phyloP scores from a whole-genome alignment of 768 basidiomycete species.

The Cubamyces lactineus region DNA sequence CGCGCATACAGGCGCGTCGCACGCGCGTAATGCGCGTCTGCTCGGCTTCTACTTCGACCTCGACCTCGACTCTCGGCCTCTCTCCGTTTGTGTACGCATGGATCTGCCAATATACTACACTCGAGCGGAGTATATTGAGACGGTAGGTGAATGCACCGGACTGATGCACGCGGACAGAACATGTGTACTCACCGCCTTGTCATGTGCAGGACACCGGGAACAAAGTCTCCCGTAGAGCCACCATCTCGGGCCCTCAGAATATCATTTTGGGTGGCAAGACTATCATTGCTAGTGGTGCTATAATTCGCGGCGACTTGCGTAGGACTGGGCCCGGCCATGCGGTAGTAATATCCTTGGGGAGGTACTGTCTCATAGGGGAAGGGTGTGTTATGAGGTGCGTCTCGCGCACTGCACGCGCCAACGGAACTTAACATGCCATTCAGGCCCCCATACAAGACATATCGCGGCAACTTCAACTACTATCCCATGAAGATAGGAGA shows the following conservation, averaged over 20 bases:
- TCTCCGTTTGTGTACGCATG: conserved; percentile 42
- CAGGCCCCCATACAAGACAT: conserved; percentile 88
- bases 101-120: conserved; percentile 79
- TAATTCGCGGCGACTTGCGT: conserved; percentile 92
- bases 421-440: not conserved
- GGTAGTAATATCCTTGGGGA: conserved; percentile 89
- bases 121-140: conserved; percentile 87
- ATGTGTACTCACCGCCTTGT: not conserved
- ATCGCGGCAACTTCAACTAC: conserved; percentile 91
- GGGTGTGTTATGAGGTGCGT: conserved; percentile 83
- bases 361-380: conserved; percentile 92
- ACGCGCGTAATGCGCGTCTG: conserved; percentile 13
- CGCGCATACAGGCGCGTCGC: conserved; percentile 11
- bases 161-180: too few relatives aligned
- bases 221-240: conserved; percentile 91
- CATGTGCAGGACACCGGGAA: conserved; percentile 86
- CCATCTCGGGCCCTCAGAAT: conserved; percentile 92
- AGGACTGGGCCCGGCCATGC: conserved; percentile 90
- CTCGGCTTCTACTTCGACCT: conserved; percentile 9
- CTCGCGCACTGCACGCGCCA: not conserved
- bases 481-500: conserved; percentile 98
- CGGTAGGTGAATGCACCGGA: conserved; percentile 46
- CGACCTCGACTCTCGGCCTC: not conserved
- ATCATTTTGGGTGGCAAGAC: conserved; percentile 98
- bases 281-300: conserved; percentile 87